A percentile compares a stretch with the other conserved stretches of the same genome.
phyloP scores from a whole-genome alignment of 1,284 basidiomycete genomes.

The Microbotryum saponariae region DNA sequence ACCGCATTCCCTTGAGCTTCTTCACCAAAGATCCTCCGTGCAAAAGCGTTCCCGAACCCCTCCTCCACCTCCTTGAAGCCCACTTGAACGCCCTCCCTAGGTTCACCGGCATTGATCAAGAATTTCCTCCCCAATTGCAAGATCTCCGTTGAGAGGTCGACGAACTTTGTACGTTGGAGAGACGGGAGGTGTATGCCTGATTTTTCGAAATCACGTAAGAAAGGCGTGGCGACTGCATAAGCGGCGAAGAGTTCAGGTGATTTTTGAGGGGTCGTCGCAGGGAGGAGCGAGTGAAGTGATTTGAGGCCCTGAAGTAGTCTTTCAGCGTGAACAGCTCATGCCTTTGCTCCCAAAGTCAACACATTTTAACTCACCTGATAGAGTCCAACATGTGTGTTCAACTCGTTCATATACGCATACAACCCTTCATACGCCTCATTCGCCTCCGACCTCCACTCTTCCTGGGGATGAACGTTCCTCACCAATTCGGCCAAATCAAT shows the following conservation, averaged over 20 bases:
- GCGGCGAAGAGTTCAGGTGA: constrained; percentile 34
- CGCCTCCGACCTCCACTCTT: constrained; percentile 70
- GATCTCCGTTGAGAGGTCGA: constrained; percentile 83
- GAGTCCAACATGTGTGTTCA: constrained; percentile 90
- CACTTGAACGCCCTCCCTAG: constrained; percentile 51
- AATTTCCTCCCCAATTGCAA: constrained; percentile 82
- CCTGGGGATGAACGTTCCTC: constrained; percentile 84
- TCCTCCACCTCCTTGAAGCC: constrained; percentile 31
- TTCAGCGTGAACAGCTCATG: too few species aligned
- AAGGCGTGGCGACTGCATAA: constrained; percentile 65
- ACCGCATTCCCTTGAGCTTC: background rate
- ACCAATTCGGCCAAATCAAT: constrained; percentile 94
- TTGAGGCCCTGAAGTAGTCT: constrained; percentile 35
- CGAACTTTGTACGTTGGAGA: constrained; percentile 67
- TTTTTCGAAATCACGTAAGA: constrained; percentile 94
- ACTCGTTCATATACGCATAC: constrained; percentile 94
- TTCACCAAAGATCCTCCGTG: constrained; percentile 11
- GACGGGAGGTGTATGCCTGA: constrained; percentile 87
- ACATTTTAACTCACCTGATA: constrained; percentile 58
- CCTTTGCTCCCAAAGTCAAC: too few species aligned
- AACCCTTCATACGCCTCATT: constrained; percentile 83
- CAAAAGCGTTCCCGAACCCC: constrained; percentile 15
- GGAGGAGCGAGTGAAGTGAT: constrained; percentile 31
- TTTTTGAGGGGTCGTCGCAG: constrained; percentile 21
- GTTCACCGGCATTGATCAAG: constrained; percentile 46